Base-by-base conservation (phyloP, 495 filamentous ascomycete species). In the Hyaloscypha finlandica region DNA sequence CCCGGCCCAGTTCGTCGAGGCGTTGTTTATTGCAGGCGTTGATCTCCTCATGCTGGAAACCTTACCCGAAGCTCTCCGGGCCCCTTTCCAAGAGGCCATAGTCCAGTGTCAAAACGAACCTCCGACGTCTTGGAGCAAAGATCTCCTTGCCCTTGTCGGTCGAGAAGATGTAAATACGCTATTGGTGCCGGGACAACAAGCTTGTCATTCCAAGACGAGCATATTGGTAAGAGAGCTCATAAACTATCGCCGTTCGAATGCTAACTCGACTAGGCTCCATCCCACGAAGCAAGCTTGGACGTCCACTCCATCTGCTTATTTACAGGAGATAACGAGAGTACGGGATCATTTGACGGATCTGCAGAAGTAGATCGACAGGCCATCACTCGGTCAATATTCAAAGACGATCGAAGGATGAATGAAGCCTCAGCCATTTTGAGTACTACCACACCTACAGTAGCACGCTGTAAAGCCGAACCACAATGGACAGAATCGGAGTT, bases 401-500 rank as follows among this genome's bases (percentile, higher is more conserved):
- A 88, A 59, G 92, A 98, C 61, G 95, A 99, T 70, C 87, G 90
- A 63, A 89, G 95, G 22, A 89, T 96, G 61, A 80, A 89, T 30
- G 95, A 98, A 76, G 94, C 92, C 3, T 84, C 85, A 48, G 84
- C 81, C 64, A 79, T 99, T 56, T 80, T 99, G 8, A 90, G 94
- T 57, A 91, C 93, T 31, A 83, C 86, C 9, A 91, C 89, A 68
- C 81, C 89, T 29, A 87, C 93, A 29, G 81, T 89, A n/a, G 88
- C 93, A 37, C 88, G 89, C 33, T 90, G 92, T 62, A 79, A 87
- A 61, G 87, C 92, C 2, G 86, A 92, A 67, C 87, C 89, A 0
- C 88, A 88, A 42, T 95, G 91, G 90, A 86, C 87, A 22, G 96
- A 99, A 71, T 83, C 89, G 0, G 89, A 95, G 63, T 85, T 95